Evolutionary conservation across 768 basidiomycete genomes (phyloP), one percentile per base, ranked within the genome.

Genomic region (Leucocoprinus sp.): DNA sequence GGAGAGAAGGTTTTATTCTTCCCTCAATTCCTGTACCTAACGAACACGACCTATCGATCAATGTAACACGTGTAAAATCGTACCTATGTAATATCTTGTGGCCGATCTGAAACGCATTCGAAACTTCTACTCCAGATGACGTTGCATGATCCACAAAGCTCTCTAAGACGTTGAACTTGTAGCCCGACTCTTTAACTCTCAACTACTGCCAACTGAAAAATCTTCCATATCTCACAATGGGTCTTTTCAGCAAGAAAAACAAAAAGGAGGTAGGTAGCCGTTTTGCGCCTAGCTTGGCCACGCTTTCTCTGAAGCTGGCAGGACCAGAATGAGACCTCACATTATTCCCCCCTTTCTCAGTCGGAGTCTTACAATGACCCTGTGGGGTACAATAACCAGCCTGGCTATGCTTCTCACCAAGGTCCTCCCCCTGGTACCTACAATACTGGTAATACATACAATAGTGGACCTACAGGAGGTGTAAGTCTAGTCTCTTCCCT

Each of bases 1-100:
- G 68, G 65, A 2, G 75, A 66, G 42, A 62, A 64, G 49, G 22
- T 48, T 35, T 36, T 8, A 5, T 31, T 4, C 31, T 14, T 31
- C 31, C 31, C 8, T n/a, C 31, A 18, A 40, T 15, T 29, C 28
- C 28, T 29, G 8, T 29, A 7, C 28, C 28, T 29, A n/a, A n/a
- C n/a, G n/a, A n/a, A n/a, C n/a, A n/a, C n/a, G n/a, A n/a, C n/a
- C n/a, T n/a, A n/a, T 21, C 19, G 2, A 45, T 43, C 37, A 44
- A 37, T 14, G 31, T 22, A 26, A 5, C 34, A 29, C 35, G 22
- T 19, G 23, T 21, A 17, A 23, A 18, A 27, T 17, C 17, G 8
- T 2, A 3, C 17, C 17, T 11, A 15, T 22, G 12, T n/a, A 28
- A 31, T 8, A n/a, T 15, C 8, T 12, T 24, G 43, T 50, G 43